phyloP scores from a whole-genome alignment of 768 basidiomycete genomes.

The Xerocomellus amylosporus region DNA sequence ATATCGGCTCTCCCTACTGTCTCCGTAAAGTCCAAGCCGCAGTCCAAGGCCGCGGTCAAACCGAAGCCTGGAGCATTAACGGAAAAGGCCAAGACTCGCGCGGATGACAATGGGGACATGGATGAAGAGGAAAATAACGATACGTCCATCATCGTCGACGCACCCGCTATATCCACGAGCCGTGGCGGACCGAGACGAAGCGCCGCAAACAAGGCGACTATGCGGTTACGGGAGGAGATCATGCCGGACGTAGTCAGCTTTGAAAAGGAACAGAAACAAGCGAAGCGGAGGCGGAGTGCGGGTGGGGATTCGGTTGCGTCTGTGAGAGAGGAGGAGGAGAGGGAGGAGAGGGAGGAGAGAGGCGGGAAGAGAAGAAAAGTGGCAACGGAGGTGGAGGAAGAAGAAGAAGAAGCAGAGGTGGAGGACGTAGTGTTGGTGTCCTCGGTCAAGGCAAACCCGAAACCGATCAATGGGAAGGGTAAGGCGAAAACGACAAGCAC shows the following conservation, averaged over 20 bases:
- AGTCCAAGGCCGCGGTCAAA: conserved; percentile 4
- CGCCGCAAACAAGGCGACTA: conserved; percentile 53
- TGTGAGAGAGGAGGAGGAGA: conserved; percentile 1
- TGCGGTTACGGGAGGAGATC: conserved; percentile 46
- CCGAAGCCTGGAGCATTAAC: neutral
- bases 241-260: conserved; percentile 78
- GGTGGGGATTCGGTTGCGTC: conserved; percentile 29
- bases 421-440: conserved; percentile 14
- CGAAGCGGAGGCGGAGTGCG: conserved; percentile 31
- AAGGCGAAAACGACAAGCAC: neutral
- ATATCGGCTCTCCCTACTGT: neutral
- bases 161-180: conserved; percentile 7
- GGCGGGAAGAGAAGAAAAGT: conserved; percentile 19
- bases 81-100: neutral
- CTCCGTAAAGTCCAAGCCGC: conserved; percentile 4
- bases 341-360: conserved; percentile 20
- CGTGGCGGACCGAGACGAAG: conserved; percentile 39
- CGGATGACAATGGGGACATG: neutral
- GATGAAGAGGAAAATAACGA: neutral
- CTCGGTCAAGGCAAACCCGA: conserved; percentile 15
- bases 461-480: conserved; percentile 2
- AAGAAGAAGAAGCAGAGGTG: conserved; percentile 28
- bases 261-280: conserved; percentile 60
- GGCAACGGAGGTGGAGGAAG: conserved; percentile 14
- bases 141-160: conserved; percentile 10